Conservation (phyloP, 2,329 filamentous ascomycete genomes). For the Fusarium lyarnte region DNA sequence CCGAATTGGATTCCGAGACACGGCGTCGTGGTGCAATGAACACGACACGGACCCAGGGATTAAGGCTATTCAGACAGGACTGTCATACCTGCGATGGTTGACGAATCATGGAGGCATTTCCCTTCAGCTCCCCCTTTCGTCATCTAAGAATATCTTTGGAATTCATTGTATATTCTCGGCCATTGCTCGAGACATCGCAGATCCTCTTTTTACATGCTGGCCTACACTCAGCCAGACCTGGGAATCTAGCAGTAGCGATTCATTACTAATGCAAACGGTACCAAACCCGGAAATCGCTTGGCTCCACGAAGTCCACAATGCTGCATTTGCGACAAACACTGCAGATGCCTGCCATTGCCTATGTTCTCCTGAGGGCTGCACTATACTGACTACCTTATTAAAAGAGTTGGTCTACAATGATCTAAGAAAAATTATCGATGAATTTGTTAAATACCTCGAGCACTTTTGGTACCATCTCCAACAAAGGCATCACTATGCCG, state of each 20-base stretch:
- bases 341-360: not conserved
- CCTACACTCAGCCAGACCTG: too few relatives aligned
- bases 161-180: fast-evolving
- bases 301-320: not conserved
- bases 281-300: fast-evolving
- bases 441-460: fast-evolving
- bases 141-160: fast-evolving
- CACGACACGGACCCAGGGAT: too few relatives aligned
- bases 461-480: not conserved
- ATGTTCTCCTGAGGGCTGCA: fast-evolving
- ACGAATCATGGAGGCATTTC: not conserved
- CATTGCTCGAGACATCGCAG: too few relatives aligned
- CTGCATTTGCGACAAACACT: fast-evolving
- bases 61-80: too few relatives aligned
- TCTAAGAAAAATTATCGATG: too few relatives aligned
- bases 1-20: not conserved
- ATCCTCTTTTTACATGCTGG: too few relatives aligned
- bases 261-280: fast-evolving
- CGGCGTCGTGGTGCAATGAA: not conserved
- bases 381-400: not conserved
- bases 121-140: fast-evolving
- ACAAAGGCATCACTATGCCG: not conserved
- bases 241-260: not conserved
- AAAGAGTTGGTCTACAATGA: fast-evolving
- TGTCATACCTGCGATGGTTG: not conserved